Percentiles rank a stretch among this genome's conserved stretches.
Evolutionary conservation across 495 filamentous ascomycete genomes (phyloP).

Genomic region (Aspergillus incahuasiensis): DNA sequence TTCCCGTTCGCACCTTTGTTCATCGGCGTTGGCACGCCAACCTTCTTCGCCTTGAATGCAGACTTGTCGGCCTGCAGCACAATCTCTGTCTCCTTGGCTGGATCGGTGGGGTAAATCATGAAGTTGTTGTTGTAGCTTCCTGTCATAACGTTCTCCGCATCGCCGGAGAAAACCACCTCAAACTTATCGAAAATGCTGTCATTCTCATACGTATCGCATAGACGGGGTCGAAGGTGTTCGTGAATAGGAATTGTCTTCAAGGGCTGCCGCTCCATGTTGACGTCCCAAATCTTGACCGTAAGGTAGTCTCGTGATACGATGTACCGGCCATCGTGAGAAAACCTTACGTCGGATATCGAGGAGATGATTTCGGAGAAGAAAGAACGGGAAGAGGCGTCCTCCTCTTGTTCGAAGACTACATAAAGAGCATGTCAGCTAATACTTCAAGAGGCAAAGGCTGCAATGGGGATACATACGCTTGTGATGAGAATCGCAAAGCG

Average conservation of each 20-base stretch:
- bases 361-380: constrained; percentile 99
- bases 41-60: constrained; percentile 99
- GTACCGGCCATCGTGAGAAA: constrained; percentile 92
- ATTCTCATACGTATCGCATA: constrained; percentile 99
- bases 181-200: constrained; percentile 99
- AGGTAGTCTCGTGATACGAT: constrained; percentile 97
- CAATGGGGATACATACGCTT: constrained; percentile 65
- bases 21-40: constrained; percentile 95
- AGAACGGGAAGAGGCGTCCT: constrained; percentile 95
- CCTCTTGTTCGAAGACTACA: constrained; percentile 96
- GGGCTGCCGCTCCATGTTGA: constrained; percentile 95
- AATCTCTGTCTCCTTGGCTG: constrained; percentile 92
- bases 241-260: constrained; percentile 99
- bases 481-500: constrained; percentile 89
- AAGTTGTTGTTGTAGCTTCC: constrained; percentile 99
- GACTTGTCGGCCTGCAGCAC: constrained; percentile 98
- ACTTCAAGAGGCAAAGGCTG: neutral
- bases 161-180: constrained; percentile 97
- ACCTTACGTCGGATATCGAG: constrained; percentile 96
- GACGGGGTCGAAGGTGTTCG: constrained; percentile 87
- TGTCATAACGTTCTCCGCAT: constrained; percentile 98
- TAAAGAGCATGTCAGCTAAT: constrained; percentile 6
- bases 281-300: constrained; percentile 99
- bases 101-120: constrained; percentile 99
- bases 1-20: constrained; percentile 76